Percentiles rank a stretch among this genome's conserved stretches.
These are phyloP conservation scores for Penicillium oxalicum DNA, from an alignment of 2,329 filamentous ascomycete genomes.

Conservation along the genomic window DNA sequence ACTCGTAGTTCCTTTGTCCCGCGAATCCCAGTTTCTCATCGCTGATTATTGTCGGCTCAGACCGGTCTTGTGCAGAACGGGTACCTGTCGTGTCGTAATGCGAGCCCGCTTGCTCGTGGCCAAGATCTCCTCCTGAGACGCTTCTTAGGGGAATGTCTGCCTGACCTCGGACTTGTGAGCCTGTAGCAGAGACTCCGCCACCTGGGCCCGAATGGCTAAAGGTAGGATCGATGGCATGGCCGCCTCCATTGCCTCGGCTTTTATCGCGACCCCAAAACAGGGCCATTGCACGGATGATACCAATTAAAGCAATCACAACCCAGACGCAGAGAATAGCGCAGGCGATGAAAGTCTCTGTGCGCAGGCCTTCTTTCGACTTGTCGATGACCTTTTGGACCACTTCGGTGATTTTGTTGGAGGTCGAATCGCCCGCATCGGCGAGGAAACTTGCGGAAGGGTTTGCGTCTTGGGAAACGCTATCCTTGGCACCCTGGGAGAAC, in stretches of 20 bases:
- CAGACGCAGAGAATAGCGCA: slow-evolving; percentile 68
- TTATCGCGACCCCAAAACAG: slow-evolving; percentile 57
- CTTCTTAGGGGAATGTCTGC: slow-evolving; percentile 34
- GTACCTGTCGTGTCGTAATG: slow-evolving; percentile 21
- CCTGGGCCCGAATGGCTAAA: slow-evolving; percentile 6
- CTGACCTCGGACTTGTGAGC: slow-evolving; percentile 24
- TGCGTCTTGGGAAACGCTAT: slow-evolving; percentile 45
- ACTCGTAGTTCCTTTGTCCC: slow-evolving; percentile 31
- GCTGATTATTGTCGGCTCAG: slow-evolving; percentile 22
- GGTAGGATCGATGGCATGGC: slow-evolving; percentile 21
- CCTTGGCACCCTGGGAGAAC: slow-evolving; percentile 72
- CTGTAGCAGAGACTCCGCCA: slow-evolving; percentile 7
- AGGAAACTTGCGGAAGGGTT: slow-evolving; percentile 63
- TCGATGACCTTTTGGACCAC: slow-evolving; percentile 65
- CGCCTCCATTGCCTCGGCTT: slow-evolving; percentile 55
- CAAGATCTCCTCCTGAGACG: slow-evolving; percentile 19
- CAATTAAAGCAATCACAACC: slow-evolving; percentile 69
- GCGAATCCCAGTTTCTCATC: slow-evolving; percentile 42
- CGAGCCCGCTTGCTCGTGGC: slow-evolving; percentile 16
- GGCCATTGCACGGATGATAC: slow-evolving; percentile 59
- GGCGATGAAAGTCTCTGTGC: slow-evolving; percentile 75
- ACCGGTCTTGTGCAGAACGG: slow-evolving; percentile 1
- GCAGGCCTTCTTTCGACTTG: slow-evolving; percentile 62
- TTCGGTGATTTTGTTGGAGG: slow-evolving; percentile 73
- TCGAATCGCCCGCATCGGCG: slow-evolving; percentile 64